phyloP scores from a whole-genome alignment of 108 stramenopile genomes.

The Conticribra guillardii region DNA sequence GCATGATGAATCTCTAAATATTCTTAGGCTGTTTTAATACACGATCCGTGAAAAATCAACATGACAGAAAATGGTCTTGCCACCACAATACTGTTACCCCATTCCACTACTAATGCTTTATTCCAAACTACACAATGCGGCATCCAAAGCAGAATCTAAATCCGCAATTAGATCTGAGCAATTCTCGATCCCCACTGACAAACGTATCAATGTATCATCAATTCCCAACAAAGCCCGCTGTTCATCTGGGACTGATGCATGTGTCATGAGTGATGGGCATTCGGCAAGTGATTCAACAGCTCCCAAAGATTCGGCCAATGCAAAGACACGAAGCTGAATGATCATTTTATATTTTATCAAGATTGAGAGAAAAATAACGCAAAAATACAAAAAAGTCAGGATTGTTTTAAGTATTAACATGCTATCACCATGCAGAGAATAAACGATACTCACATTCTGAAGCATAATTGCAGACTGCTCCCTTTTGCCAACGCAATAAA shows the following conservation, averaged over 20 bases:
- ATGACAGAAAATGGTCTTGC: too few species aligned
- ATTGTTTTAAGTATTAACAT: not conserved
- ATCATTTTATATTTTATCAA: too few species aligned
- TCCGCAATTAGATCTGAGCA: slow-evolving; percentile 63
- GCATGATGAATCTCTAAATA: too few species aligned
- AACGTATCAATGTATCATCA: slow-evolving; percentile 66
- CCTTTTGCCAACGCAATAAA: slow-evolving; percentile 79
- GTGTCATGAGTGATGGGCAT: slow-evolving; percentile 78
- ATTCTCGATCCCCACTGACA: slow-evolving; percentile 73
- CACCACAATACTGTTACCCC: too few species aligned
- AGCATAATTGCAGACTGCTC: slow-evolving; percentile 59
- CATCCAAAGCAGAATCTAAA: slow-evolving; percentile 54
- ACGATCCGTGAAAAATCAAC: too few species aligned
- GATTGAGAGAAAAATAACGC: too few species aligned
- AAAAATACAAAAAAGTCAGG: not conserved
- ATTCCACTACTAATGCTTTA: too few species aligned
- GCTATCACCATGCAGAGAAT: not conserved
- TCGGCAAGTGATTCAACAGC: slow-evolving; percentile 83
- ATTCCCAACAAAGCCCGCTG: slow-evolving; percentile 63
- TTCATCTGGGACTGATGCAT: slow-evolving; percentile 73
- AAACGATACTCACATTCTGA: slow-evolving; percentile 50
- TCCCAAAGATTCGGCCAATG: slow-evolving; percentile 72
- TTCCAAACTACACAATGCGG: slow-evolving; percentile 24
- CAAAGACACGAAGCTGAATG: slow-evolving; percentile 54
- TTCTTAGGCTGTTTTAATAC: too few species aligned